Evolutionary conservation across 2,329 filamentous ascomycete genomes (phyloP), one percentile per base, ranked within the genome.

Genomic region (Ophiosphaerella narmari): DNA sequence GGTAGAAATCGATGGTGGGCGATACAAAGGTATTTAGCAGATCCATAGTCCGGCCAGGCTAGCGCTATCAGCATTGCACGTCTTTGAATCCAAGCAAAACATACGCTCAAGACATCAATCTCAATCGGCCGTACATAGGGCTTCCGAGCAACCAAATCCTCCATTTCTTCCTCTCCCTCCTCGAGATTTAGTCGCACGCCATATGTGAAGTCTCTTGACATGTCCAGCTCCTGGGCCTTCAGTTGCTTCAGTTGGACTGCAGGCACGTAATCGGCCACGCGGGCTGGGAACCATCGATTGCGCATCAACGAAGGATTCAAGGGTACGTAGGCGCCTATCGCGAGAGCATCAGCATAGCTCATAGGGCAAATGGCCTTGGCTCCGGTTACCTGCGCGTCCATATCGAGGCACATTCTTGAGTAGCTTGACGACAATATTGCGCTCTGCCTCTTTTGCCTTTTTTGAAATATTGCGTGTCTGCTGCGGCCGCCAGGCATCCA

Each of bases 281-380:
- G 71, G 37, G 66, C 66, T 3, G 80, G 81, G 57, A 79, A 83
- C 77, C 77, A 82, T 46, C 70, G 67, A 62, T 82, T 83, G 55
- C 82, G 75, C 81, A 85, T 83, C 33, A 74, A 71, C 18, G 81
- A 78, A 13, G 73, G 67, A n/a, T 77, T 67, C 36, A 84, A 73
- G 29, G 80, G 78, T 16, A 84, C 72, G 51, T 83, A 77, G 14
- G 78, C 67, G 53, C 81, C 82, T 84, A 54, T 32, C 7, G n/a
- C 18, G 21, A 48, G 23, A 8, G 26, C 33, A 43, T 72, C 52
- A 68, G 62, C 50, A 54, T 24, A 45, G 39, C 50, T 33, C 7
- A 21, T 21, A 21, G 18, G 21, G 16, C 12, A 33, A 14, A 31
- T n/a, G 13, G 7, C 8, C 13, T 23, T 21, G 14, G 29, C 39